Conservation (phyloP, 805 yeast genomes). For the Candida qinlingensis region DNA sequence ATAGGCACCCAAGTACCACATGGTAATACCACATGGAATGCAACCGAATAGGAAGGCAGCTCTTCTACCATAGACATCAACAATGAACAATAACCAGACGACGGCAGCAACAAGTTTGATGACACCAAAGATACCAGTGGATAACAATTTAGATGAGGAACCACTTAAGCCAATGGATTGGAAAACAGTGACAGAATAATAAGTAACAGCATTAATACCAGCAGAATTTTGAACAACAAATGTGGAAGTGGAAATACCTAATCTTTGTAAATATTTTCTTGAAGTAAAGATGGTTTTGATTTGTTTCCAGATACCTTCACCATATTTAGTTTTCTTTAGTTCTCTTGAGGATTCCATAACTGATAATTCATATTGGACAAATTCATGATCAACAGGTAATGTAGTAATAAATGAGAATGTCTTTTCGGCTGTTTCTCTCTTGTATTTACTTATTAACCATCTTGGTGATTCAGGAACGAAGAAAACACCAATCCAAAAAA, state of each 20-base stretch:
- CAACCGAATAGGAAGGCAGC: conserved; percentile 9
- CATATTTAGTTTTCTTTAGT: conserved; percentile 23
- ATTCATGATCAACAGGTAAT: conserved; percentile 34
- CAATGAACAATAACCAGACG: conserved; percentile 13
- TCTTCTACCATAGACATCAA: conserved; percentile 16
- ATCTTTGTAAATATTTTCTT: conserved; percentile 30
- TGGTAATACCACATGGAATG: conserved; percentile 9
- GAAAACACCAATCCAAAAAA: conserved; percentile 35
- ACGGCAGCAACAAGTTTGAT: conserved; percentile 36
- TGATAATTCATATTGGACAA: conserved; percentile 35
- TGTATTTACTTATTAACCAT: conserved; percentile 34
- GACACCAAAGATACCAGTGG: conserved; percentile 50
- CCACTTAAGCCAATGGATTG: conserved; percentile 44
- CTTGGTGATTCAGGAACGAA: conserved; percentile 43
- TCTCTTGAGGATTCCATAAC: conserved; percentile 25
- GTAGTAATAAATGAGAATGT: conserved; percentile 35
- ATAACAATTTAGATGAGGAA: conserved; percentile 37
- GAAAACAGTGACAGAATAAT: conserved; percentile 47
- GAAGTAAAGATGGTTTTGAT: conserved; percentile 30
- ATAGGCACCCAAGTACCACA: conserved; percentile 18
- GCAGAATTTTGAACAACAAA: conserved; percentile 41
- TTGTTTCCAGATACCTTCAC: conserved; percentile 37
- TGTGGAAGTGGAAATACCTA: conserved; percentile 34
- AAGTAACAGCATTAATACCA: conserved; percentile 47
- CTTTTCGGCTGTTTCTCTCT: conserved; percentile 31